Evolutionary conservation across 305 asterid species (phyloP).

Genomic region (Fraxinus sp.): DNA sequence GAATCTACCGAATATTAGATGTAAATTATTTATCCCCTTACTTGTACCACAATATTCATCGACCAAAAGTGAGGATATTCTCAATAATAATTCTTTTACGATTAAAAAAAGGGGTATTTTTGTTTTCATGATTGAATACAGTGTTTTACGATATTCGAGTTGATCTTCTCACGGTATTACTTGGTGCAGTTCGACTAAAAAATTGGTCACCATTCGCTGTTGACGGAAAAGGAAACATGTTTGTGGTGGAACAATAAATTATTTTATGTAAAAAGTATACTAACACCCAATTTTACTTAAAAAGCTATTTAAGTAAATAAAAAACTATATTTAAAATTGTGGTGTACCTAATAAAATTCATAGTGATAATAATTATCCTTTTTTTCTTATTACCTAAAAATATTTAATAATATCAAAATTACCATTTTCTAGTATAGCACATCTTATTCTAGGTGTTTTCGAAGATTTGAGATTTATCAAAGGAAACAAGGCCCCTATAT

Average conservation of each 20-base stretch:
- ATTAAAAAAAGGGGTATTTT: background rate
- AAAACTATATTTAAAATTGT: background rate
- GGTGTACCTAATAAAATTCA: background rate
- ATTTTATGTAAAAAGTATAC: background rate
- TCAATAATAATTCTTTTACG: too few species aligned
- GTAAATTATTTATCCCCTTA: too few species aligned
- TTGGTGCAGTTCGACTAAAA: conserved; percentile 12
- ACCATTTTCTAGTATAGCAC: background rate
- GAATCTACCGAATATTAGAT: too few species aligned
- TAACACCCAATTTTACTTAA: background rate
- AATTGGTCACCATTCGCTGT: background rate
- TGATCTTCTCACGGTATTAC: conserved; percentile 4
- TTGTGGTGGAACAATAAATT: background rate
- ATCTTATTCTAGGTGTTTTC: background rate
- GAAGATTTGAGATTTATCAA: background rate
- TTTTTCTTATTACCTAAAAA: background rate
- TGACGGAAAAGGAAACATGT: background rate
- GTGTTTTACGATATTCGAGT: conserved; percentile 14
- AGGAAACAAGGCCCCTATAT: background rate
- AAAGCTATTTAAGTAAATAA: background rate
- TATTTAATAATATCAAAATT: too few species aligned
- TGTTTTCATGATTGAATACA: conserved; percentile 15
- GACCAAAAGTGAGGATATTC: too few species aligned
- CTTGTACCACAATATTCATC: too few species aligned
- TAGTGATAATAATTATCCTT: background rate